phyloP scores from a whole-genome alignment of 306 rosid genomes.

The Trifolium dubium region DNA sequence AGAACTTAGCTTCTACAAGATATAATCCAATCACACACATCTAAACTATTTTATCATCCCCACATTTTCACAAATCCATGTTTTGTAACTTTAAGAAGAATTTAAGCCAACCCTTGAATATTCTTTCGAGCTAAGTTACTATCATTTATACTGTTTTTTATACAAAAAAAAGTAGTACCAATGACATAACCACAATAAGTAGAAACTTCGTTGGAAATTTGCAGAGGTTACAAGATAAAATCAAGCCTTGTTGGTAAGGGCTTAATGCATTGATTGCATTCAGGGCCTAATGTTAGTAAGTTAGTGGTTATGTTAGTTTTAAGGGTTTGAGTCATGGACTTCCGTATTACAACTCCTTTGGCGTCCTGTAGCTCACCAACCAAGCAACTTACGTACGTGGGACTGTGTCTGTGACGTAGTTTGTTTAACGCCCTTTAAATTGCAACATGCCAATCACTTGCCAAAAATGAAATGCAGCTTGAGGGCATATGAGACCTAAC shows the following conservation, averaged over 20 bases:
- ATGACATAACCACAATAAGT: conserved; percentile 7
- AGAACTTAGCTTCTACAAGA: not conserved
- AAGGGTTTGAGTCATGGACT: too few relatives aligned
- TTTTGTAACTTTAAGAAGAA: not conserved
- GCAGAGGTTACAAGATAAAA: conserved; percentile 9
- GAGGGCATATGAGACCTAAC: not conserved
- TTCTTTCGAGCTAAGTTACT: not conserved
- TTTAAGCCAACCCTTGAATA: not conserved
- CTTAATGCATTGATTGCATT: conserved; percentile 26
- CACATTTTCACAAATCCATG: not conserved
- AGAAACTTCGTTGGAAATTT: conserved; percentile 19
- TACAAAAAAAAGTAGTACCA: not conserved
- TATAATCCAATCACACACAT: not conserved
- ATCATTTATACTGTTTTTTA: not conserved
- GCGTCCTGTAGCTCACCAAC: too few relatives aligned
- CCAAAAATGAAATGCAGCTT: not conserved
- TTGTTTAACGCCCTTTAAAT: not conserved
- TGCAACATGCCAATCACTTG: not conserved
- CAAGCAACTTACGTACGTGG: too few relatives aligned
- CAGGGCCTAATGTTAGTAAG: not conserved
- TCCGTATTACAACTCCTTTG: too few relatives aligned
- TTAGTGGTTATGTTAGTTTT: too few relatives aligned
- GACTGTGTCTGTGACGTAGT: not conserved
- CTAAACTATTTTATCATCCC: conserved; percentile 22
- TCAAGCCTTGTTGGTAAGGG: not conserved